Percentiles rank a stretch among this genome's conserved stretches.
These are phyloP conservation scores for Thymus mandschuricus DNA, from an alignment of 257 asterid species.

Conservation along the genomic window DNA sequence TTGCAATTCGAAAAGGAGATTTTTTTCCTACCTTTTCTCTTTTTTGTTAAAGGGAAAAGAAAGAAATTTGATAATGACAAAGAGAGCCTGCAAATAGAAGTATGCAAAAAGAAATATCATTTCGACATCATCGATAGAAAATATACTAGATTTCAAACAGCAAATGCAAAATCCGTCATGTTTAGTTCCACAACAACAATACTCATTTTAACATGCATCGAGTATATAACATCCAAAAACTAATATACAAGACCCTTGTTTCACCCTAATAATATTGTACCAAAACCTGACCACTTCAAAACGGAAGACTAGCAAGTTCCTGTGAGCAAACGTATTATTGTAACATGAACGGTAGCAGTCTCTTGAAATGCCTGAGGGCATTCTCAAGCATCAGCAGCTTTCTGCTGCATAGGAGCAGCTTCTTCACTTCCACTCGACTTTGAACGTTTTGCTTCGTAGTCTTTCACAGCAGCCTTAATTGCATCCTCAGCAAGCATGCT, in stretches of 20 bases:
- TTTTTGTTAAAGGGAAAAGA: too few species aligned
- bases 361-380: not conserved
- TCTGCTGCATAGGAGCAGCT: slow-evolving; percentile 40
- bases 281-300: not conserved
- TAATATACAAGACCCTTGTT: slow-evolving; percentile 5
- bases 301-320: not conserved
- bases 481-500: slow-evolving; percentile 99
- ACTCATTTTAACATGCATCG: not conserved
- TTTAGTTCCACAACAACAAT: not conserved
- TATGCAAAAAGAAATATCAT: too few species aligned
- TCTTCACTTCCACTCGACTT: slow-evolving; percentile 38
- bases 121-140: not conserved
- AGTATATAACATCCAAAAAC: slow-evolving; percentile 1
- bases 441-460: slow-evolving; percentile 65
- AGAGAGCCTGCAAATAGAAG: too few species aligned
- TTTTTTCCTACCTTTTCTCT: too few species aligned
- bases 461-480: slow-evolving; percentile 85
- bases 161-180: not conserved
- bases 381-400: slow-evolving; percentile 61
- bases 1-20: too few species aligned
- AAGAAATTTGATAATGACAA: too few species aligned
- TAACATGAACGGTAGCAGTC: slow-evolving; percentile 16
- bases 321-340: not conserved
- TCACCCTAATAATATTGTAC: slow-evolving; percentile 6
- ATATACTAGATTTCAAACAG: not conserved